Percentiles rank a stretch among this genome's conserved stretches.
phyloP scores from a whole-genome alignment of 2,329 filamentous ascomycete species.

The Phoma herbarum region DNA sequence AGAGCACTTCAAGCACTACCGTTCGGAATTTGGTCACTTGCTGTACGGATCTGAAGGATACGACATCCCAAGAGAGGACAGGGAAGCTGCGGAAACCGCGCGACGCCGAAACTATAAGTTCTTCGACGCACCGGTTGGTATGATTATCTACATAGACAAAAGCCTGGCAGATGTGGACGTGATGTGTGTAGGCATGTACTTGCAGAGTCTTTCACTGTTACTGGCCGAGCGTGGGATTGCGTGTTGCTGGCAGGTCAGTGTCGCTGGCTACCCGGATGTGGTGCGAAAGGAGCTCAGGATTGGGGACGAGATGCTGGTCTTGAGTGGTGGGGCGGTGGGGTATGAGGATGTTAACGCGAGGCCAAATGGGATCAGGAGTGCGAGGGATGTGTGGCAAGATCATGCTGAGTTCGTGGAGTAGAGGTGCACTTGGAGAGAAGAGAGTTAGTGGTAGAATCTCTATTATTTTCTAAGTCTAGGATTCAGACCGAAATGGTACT shows the following conservation, averaged over 20 bases:
- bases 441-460: background rate
- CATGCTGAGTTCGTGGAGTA: conserved; percentile 6
- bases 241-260: conserved; percentile 30
- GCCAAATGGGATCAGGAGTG: conserved; percentile 12
- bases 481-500: background rate
- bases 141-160: conserved; percentile 29
- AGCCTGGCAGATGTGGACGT: conserved; percentile 24
- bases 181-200: conserved; percentile 35
- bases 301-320: conserved; percentile 23
- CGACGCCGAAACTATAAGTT: conserved; percentile 31
- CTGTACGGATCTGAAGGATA: conserved; percentile 34
- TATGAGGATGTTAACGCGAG: conserved; percentile 17
- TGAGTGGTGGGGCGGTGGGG: conserved; percentile 38
- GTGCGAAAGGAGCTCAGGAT: conserved; percentile 28
- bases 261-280: conserved; percentile 35
- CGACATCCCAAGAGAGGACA: conserved; percentile 23
- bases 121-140: conserved; percentile 31
- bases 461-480: background rate
- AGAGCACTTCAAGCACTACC: conserved; percentile 26
- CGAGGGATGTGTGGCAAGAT: conserved; percentile 3
- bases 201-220: conserved; percentile 34
- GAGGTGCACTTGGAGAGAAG: background rate
- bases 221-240: conserved; percentile 31
- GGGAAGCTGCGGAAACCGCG: conserved; percentile 12
- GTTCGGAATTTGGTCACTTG: conserved; percentile 29